Percentiles rank a stretch among this genome's conserved stretches.
phyloP scores from a whole-genome alignment of 768 basidiomycete species.

The Kwoniella sp. region DNA sequence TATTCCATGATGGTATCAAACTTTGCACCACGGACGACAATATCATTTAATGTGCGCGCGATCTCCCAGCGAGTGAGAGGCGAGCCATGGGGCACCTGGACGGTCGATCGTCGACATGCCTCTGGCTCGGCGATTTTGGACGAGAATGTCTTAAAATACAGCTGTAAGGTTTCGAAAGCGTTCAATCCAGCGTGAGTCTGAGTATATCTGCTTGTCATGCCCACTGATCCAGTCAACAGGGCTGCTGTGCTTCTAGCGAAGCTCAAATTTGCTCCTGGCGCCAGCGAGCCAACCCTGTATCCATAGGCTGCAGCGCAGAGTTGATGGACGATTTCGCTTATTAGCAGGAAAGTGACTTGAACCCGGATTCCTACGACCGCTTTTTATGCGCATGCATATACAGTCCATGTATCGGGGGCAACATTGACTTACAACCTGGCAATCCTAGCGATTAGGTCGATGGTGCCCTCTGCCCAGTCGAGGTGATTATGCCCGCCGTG shows the following conservation, averaged over 20 bases:
- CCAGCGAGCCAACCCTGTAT: constrained; percentile 23
- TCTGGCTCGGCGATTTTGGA: constrained; percentile 5
- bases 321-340: too few relatives aligned
- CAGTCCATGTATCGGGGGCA: too few relatives aligned
- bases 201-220: neutral
- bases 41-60: constrained; percentile 63
- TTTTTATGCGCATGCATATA: too few relatives aligned
- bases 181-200: constrained; percentile 26
- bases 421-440: constrained; percentile 28
- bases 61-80: constrained; percentile 52
- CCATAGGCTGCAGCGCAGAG: constrained; percentile 4
- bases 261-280: constrained; percentile 25
- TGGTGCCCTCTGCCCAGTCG: constrained; percentile 39
- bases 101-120: constrained; percentile 23
- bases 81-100: constrained; percentile 71
- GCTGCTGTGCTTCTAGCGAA: constrained; percentile 35
- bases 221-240: constrained; percentile 7
- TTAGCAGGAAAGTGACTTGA: too few relatives aligned
- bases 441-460: constrained; percentile 35
- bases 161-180: constrained; percentile 31
- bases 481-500: constrained; percentile 42
- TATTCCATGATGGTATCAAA: constrained; percentile 69
- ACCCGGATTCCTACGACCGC: too few relatives aligned
- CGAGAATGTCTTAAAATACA: constrained; percentile 19
- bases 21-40: constrained; percentile 21